Base-by-base conservation (phyloP, 495 filamentous ascomycete genomes). In the Xylaria curta region DNA sequence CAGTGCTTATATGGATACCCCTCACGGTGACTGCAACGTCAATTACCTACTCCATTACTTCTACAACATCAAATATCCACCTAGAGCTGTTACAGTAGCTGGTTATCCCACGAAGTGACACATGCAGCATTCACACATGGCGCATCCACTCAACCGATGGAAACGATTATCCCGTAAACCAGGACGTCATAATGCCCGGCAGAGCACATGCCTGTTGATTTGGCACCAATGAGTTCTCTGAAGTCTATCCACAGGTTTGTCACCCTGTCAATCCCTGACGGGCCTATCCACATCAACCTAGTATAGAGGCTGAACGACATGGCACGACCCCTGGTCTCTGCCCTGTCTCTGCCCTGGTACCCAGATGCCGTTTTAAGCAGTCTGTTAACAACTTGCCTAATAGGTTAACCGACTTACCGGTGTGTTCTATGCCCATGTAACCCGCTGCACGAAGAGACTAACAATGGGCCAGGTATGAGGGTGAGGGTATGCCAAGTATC, bases 211-310 rank as follows among this genome's bases (percentile, higher is more conserved):
- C n/a, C 24, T 67, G n/a, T 36, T 49, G 49, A 67, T 56, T 66
- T 42, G 47, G 65, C 65, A 67, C 65, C 65, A 67, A 56, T 53
- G 47, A 54, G n/a, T 56, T 51, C 44, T 54, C 65, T 42, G 19
- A 66, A 51, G n/a, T 56, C 49, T 26, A 40, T 67, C 64, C 49
- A 67, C 64, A 54, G 63, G 63, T 51, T 66, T 66, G 63, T 53
- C 28, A 66, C 63, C 56, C n/a, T 60, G 56, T 38, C 56, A 31
- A 21, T 33, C 17, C 40, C 42, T 49, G 46, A 51, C 49, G 21
- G 64, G 49, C 21, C 64, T 40, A 26, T 67, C 65, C 65, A 67
- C 65, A 54, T 54, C 49, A 31, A 67, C 65, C 64, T 24, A 21
- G 58, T 21, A 12, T 40, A 60, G 49, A 67, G 65, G 65, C 65